Percentiles rank a stretch among this genome's conserved stretches.
phyloP scores from a whole-genome alignment of 805 yeast genomes.

The Kregervanrija fluxuum region DNA sequence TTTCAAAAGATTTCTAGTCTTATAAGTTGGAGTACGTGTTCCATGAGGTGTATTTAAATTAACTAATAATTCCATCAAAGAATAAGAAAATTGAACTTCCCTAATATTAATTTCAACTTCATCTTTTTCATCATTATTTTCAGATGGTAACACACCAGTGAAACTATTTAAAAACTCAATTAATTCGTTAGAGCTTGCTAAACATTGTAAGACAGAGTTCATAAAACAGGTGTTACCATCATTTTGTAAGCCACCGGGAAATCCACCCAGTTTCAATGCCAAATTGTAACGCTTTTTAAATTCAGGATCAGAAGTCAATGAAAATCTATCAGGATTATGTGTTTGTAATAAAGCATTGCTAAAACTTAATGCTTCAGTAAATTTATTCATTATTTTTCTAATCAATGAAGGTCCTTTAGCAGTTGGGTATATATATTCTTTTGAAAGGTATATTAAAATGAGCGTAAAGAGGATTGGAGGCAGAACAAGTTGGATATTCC shows the following conservation, averaged over 20 bases:
- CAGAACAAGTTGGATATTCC: too few relatives aligned
- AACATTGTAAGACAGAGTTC: slow-evolving; percentile 81
- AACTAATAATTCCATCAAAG: slow-evolving; percentile 44
- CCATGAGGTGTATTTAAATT: slow-evolving; percentile 53
- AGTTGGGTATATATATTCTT: neutral
- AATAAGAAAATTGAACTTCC: slow-evolving; percentile 38
- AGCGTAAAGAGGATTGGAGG: neutral
- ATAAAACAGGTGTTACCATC: slow-evolving; percentile 94
- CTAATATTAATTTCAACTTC: slow-evolving; percentile 10
- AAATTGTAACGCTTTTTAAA: slow-evolving; percentile 13
- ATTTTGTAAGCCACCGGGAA: slow-evolving; percentile 77
- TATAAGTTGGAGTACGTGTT: slow-evolving; percentile 49
- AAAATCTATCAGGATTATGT: slow-evolving; percentile 6
- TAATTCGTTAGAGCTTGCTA: slow-evolving; percentile 67
- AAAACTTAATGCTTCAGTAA: slow-evolving; percentile 9
- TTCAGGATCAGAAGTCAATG: slow-evolving; percentile 4
- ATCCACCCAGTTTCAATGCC: slow-evolving; percentile 61
- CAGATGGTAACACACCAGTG: slow-evolving; percentile 11
- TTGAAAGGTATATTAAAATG: slow-evolving; percentile 2
- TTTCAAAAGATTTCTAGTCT: slow-evolving; percentile 51
- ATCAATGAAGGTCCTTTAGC: neutral
- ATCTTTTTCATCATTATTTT: slow-evolving; percentile 7
- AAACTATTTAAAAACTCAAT: slow-evolving; percentile 46
- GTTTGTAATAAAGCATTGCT: slow-evolving; percentile 5
- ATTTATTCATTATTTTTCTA: slow-evolving; percentile 7